Evolutionary conservation across 768 basidiomycete species (phyloP).

Genomic region (Hericium coralloides): DNA sequence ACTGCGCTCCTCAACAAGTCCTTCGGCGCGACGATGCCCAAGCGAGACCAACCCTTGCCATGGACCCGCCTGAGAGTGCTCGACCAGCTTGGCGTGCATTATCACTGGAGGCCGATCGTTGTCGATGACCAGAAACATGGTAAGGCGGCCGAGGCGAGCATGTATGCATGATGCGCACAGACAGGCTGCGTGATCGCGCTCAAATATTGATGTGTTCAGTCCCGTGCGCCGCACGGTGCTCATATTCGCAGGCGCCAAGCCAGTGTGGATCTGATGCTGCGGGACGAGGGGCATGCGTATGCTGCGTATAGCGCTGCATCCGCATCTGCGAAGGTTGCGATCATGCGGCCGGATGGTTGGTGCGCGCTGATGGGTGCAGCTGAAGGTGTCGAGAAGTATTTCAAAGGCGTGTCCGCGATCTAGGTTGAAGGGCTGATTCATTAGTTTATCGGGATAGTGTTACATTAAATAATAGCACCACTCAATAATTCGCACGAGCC

Average conservation of each 20-base stretch:
- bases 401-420: neutral
- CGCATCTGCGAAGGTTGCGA: neutral
- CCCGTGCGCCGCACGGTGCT: constrained; percentile 9
- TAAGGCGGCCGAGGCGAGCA: neutral
- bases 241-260: constrained; percentile 2
- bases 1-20: neutral
- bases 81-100: constrained; percentile 10
- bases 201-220: constrained; percentile 9
- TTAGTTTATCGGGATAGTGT: no score
- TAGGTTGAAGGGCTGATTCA: no score
- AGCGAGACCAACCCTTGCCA: neutral
- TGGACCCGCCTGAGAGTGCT: neutral
- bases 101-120: constrained; percentile 11
- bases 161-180: neutral
- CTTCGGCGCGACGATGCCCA: neutral
- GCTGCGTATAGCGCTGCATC: constrained; percentile 4
- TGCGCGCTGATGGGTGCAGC: neutral
- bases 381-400: constrained; percentile 1
- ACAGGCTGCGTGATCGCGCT: constrained; percentile 6
- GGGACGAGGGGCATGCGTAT: constrained; percentile 6
- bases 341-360: constrained; percentile 7
- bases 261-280: neutral
- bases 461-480: no score
- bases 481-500: no score
- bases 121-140: constrained; percentile 1